A percentile compares a stretch with the other conserved stretches of the same genome.
phyloP scores from a whole-genome alignment of 2,329 filamentous ascomycete species.

The Verticillium longisporum region DNA sequence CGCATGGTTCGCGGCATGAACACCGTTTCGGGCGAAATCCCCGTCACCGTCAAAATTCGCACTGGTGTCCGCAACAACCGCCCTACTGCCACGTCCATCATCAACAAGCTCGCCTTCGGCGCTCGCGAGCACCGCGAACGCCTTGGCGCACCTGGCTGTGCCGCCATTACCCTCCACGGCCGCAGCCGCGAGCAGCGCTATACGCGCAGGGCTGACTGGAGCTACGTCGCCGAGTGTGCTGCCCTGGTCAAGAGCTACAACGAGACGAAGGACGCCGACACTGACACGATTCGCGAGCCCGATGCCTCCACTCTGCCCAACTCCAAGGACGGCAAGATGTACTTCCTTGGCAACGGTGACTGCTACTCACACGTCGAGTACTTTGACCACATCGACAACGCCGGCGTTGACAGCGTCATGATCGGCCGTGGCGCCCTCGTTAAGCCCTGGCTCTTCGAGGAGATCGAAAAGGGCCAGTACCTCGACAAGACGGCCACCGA shows the following conservation, averaged over 20 bases:
- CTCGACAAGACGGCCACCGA: conserved; percentile 90
- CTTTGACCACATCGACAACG: conserved; percentile 65
- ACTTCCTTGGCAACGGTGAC: conserved; percentile 94
- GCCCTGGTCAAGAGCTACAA: conserved; percentile 78
- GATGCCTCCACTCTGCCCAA: conserved; percentile 69
- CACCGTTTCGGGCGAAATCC: conserved; percentile 79
- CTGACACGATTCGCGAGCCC: conserved; percentile 72
- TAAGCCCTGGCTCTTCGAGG: conserved; percentile 98
- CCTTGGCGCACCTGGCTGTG: conserved; percentile 73
- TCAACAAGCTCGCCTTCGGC: conserved; percentile 78
- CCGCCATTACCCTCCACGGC: conserved; percentile 93
- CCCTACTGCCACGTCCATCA: conserved; percentile 73
- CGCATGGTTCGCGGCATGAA: conserved; percentile 97
- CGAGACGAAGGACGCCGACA: conserved; percentile 53
- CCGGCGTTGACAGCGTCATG: conserved; percentile 90
- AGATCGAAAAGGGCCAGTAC: conserved; percentile 87
- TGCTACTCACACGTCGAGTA: conserved; percentile 93
- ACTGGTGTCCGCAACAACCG: conserved; percentile 78
- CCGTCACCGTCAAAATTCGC: conserved; percentile 90
- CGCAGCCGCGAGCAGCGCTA: conserved; percentile 92
- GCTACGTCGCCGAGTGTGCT: conserved; percentile 86
- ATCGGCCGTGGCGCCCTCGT: conserved; percentile 91
- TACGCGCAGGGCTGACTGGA: conserved; percentile 87
- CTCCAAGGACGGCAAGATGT: conserved; percentile 61
- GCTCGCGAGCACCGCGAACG: conserved; percentile 63